Conservation (phyloP, 345 rosid genomes). For the Ailanthus altissimus region DNA sequence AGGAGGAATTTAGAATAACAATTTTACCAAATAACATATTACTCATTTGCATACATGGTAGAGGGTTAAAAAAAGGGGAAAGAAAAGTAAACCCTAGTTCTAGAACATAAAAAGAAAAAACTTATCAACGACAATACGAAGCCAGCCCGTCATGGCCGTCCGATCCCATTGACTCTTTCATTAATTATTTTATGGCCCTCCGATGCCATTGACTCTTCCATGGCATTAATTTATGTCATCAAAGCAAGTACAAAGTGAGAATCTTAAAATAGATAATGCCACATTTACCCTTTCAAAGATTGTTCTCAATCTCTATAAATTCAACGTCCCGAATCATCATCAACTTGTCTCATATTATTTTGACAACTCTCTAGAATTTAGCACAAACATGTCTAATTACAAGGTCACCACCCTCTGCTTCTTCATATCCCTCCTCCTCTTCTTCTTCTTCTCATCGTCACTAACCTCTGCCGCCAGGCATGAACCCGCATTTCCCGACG, state of each 20-base stretch:
- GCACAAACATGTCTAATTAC: slow-evolving; percentile 22
- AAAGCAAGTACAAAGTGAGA: neutral
- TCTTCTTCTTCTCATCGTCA: slow-evolving; percentile 15
- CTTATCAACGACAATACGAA: neutral
- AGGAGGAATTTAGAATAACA: neutral
- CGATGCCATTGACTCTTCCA: neutral
- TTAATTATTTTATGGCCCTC: neutral
- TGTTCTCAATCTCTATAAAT: slow-evolving; percentile 20
- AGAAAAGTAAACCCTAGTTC: neutral
- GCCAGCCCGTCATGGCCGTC: neutral
- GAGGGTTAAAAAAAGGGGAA: neutral
- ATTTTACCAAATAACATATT: neutral
- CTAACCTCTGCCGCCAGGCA: slow-evolving; percentile 27
- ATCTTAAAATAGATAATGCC: neutral
- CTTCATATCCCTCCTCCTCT: slow-evolving; percentile 16
- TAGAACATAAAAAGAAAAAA: neutral
- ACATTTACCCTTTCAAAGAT: neutral
- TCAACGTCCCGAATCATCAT: neutral
- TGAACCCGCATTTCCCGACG: neutral
- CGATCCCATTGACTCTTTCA: neutral
- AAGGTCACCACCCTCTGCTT: slow-evolving; percentile 22
- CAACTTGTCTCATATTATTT: neutral
- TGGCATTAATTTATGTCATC: neutral
- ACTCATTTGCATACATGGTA: no score
- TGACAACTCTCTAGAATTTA: slow-evolving; percentile 15